Conservation (phyloP, 2,329 filamentous ascomycete species). For the Didymellaceae sp. region DNA sequence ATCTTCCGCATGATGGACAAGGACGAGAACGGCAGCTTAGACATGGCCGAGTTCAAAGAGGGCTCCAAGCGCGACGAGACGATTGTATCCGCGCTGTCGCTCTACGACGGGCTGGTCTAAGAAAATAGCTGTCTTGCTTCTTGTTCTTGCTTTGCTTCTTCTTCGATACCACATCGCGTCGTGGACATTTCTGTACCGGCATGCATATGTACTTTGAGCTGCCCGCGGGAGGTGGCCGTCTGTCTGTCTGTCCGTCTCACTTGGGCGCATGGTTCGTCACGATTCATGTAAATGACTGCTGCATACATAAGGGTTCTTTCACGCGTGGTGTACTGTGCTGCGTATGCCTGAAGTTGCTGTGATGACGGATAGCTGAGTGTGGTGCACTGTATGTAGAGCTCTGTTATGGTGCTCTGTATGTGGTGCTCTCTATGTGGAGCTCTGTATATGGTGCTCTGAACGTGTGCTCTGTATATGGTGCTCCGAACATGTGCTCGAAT, state of each 20-base stretch:
- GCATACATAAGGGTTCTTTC: constrained; percentile 12
- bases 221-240: constrained; percentile 36
- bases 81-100: constrained; percentile 92
- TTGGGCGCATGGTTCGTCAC: constrained; percentile 42
- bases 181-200: constrained; percentile 38
- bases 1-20: constrained; percentile 99
- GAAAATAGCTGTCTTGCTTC: constrained; percentile 35
- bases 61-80: constrained; percentile 98
- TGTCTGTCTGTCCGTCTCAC: constrained; percentile 38
- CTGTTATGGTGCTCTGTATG: too few species aligned
- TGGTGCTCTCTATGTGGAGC: too few species aligned
- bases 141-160: constrained; percentile 41
- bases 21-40: constrained; percentile 95
- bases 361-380: not conserved
- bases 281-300: constrained; percentile 41
- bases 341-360: too few species aligned
- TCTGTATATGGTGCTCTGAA: too few species aligned
- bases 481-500: too few species aligned
- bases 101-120: constrained; percentile 94
- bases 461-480: too few species aligned
- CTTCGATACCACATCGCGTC: constrained; percentile 51
- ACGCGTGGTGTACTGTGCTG: too few species aligned
- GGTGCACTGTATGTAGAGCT: not conserved
- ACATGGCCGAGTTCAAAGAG: constrained; percentile 99
- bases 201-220: constrained; percentile 42